phyloP scores from a whole-genome alignment of 306 rosid species.

The Prunus mume region DNA sequence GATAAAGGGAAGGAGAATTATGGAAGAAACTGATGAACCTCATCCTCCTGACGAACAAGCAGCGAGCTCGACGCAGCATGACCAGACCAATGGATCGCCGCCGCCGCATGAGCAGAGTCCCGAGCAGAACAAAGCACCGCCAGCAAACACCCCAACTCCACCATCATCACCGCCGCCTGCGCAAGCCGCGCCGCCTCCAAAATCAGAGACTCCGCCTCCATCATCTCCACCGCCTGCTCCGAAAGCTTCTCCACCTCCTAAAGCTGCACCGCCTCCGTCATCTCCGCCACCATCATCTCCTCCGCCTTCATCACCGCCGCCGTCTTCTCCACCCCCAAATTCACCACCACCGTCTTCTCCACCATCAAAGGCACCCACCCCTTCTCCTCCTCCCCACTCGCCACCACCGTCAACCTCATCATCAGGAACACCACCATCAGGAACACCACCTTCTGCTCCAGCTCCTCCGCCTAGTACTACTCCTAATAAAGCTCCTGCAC shows the following conservation, averaged over 20 bases:
- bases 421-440: constrained; percentile 6
- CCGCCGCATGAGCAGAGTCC: background rate
- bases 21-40: constrained; percentile 1
- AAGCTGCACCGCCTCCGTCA: background rate
- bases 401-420: background rate
- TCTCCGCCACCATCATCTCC: constrained; percentile 11
- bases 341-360: constrained; percentile 6
- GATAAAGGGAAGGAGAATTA: background rate
- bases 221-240: background rate
- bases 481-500: background rate
- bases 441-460: constrained; percentile 13
- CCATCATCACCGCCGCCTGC: constrained; percentile 1
- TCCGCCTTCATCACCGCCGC: constrained; percentile 6
- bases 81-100: background rate
- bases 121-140: background rate
- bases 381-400: constrained; percentile 22
- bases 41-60: background rate
- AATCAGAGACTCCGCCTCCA: constrained; percentile 4
- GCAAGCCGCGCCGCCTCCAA: background rate
- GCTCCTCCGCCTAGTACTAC: background rate
- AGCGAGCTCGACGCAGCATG: background rate
- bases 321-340: background rate
- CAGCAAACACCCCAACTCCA: background rate
- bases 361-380: background rate
- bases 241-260: constrained; percentile 3